phyloP scores from a whole-genome alignment of 345 rosid genomes.

The Eucalyptus grandis region DNA sequence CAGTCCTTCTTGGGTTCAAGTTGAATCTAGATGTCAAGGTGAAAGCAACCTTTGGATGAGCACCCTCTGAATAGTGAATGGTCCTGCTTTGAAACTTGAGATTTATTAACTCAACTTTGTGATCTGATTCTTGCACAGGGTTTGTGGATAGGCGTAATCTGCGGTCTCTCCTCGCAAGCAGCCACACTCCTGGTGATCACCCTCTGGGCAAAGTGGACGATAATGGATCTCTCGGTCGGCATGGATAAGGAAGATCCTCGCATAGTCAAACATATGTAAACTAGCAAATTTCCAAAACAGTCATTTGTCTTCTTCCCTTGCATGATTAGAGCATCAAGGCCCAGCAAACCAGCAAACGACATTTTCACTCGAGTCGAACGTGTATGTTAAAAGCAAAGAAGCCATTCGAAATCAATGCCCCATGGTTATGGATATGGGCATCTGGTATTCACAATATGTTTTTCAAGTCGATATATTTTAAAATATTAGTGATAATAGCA shows the following conservation, averaged over 20 bases:
- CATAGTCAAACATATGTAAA: neutral
- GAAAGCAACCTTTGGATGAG: neutral
- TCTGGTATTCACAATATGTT: no score
- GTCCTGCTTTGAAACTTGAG: no score
- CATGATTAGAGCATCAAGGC: neutral
- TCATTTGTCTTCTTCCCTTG: neutral
- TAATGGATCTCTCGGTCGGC: neutral
- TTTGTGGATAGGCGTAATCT: constrained; percentile 72
- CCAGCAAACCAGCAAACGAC: neutral
- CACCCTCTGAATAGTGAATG: no score
- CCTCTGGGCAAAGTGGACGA: constrained; percentile 39
- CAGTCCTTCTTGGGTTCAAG: constrained; percentile 43
- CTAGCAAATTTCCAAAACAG: neutral
- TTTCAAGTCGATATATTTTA: no score
- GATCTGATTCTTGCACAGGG: constrained; percentile 28
- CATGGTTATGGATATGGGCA: neutral
- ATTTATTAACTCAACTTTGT: neutral
- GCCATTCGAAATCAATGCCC: neutral
- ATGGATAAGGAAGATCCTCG: neutral
- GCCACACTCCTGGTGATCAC: constrained; percentile 30
- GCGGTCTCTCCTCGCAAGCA: constrained; percentile 43
- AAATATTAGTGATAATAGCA: no score
- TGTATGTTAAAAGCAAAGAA: neutral
- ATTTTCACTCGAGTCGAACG: neutral
- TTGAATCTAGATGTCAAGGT: constrained; percentile 42